Evolutionary conservation across 2,329 filamentous ascomycete genomes (phyloP), one percentile per base, ranked within the genome.

Genomic region (Acrocalymma vagum): DNA sequence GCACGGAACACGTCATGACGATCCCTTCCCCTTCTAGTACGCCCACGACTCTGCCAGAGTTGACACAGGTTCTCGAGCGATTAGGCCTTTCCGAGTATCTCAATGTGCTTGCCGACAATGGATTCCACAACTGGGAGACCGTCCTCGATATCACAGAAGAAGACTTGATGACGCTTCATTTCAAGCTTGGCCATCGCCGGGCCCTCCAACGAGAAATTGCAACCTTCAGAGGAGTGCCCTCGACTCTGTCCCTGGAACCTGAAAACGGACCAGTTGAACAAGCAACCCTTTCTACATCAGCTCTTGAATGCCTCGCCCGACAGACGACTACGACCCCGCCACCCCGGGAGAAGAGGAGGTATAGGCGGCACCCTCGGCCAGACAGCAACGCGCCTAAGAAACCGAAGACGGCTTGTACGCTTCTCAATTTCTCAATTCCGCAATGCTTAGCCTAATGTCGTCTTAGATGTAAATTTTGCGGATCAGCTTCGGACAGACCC

Each of bases 71-170:
- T n/a, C 54, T 71, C 8, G 53, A 53, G 10, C 64, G 65, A 9
- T 51, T 70, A 24, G 58, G 64, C 8, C 47, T 71, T 34, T 41
- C 42, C 4, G 38, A 55, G 5, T 71, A 71, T 38, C 33, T 53
- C n/a, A 44, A 53, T 2, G 38, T 48, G 5, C 57, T 72, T 2
- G 24, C 45, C 9, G 56, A 65, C 2, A 70, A 72, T 44, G 69
- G 70, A 10, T 72, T 72, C 33, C 53, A 60, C 36, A 60, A 29
- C 28, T 72, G 70, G 70, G 61, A 69, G 17, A 65, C 58, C 1
- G 60, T 71, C n/a, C 54, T 68, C 27, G 67, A 72, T 41, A 71
- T 72, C 23, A 71, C 68, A 15, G 70, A 72, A 30, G 62, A 70
- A 11, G 69, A 72, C 37, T 45, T 72, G 25, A 61, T 58, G 3